These are phyloP conservation scores for Pouteria glomerata DNA, from an alignment of 148 eudicot genomes.

Conservation along the genomic window DNA sequence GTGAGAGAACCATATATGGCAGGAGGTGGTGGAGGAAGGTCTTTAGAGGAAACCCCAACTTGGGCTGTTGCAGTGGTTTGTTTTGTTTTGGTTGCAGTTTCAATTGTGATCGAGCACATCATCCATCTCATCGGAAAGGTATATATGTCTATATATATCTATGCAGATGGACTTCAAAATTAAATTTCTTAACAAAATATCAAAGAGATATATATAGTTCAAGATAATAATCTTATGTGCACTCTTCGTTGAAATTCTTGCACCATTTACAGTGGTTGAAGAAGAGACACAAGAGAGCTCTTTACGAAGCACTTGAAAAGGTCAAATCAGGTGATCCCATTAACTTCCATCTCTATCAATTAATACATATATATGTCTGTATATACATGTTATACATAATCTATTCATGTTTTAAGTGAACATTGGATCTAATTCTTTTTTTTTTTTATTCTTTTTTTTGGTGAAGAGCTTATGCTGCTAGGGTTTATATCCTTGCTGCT, in stretches of 20 bases:
- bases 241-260: not conserved
- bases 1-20: slow-evolving; percentile 12
- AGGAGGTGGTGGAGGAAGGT: slow-evolving; percentile 16
- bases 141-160: not conserved
- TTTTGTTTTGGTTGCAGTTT: slow-evolving; percentile 25
- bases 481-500: slow-evolving; percentile 44
- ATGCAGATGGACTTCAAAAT: too few relatives aligned
- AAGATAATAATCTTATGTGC: too few relatives aligned
- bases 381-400: too few relatives aligned
- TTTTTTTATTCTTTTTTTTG: not conserved
- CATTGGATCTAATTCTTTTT: not conserved
- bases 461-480: slow-evolving; percentile 36
- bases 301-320: slow-evolving; percentile 37
- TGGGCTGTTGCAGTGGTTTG: slow-evolving; percentile 34
- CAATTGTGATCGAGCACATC: slow-evolving; percentile 30
- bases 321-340: slow-evolving; percentile 27
- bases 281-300: slow-evolving; percentile 24
- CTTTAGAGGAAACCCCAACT: slow-evolving; percentile 30
- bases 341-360: too few relatives aligned
- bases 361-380: too few relatives aligned
- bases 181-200: too few relatives aligned
- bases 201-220: too few relatives aligned
- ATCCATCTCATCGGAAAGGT: slow-evolving; percentile 29
- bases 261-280: slow-evolving; percentile 24
- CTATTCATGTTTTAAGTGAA: not conserved